Evolutionary conservation across 768 basidiomycete genomes (phyloP).

Genomic region (Leccinum pellstonianum): DNA sequence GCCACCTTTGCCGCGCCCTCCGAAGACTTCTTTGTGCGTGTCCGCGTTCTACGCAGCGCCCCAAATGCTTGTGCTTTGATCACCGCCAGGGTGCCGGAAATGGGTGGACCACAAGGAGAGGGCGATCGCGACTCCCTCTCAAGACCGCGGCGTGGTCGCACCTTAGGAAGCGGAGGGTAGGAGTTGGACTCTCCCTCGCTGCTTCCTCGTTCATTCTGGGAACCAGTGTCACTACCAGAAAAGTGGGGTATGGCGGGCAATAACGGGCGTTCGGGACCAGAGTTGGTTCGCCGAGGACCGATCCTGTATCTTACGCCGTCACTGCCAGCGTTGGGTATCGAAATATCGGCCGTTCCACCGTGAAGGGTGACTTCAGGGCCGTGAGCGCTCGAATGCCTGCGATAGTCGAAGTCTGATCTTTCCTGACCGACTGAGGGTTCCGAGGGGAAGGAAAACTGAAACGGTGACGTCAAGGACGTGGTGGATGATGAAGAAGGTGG

Average conservation of each 20-base stretch:
- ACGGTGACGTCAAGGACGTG: constrained; percentile 62
- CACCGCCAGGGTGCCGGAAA: constrained; percentile 83
- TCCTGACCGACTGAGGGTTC: constrained; percentile 54
- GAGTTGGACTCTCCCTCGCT: constrained; percentile 54
- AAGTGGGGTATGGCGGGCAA: constrained; percentile 49
- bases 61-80: constrained; percentile 92
- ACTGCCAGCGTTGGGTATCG: constrained; percentile 47
- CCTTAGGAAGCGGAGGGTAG: constrained; percentile 40
- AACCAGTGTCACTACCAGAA: constrained; percentile 50
- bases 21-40: constrained; percentile 67
- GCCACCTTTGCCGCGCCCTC: constrained; percentile 73
- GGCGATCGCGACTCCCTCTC: constrained; percentile 49
- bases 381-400: constrained; percentile 53
- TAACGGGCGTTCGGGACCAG: constrained; percentile 48
- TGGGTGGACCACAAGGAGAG: constrained; percentile 44
- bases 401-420: constrained; percentile 64
- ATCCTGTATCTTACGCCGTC: constrained; percentile 65
- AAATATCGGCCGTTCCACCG: constrained; percentile 72
- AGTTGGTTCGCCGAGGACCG: constrained; percentile 46
- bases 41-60: constrained; percentile 74
- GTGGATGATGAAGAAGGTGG: constrained; percentile 59
- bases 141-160: constrained; percentile 48
- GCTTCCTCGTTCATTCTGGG: constrained; percentile 52
- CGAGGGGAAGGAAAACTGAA: constrained; percentile 60
- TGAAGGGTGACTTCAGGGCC: constrained; percentile 67